Evolutionary conservation across 2,329 filamentous ascomycete species (phyloP).

Genomic region (Sporothrix sp.): DNA sequence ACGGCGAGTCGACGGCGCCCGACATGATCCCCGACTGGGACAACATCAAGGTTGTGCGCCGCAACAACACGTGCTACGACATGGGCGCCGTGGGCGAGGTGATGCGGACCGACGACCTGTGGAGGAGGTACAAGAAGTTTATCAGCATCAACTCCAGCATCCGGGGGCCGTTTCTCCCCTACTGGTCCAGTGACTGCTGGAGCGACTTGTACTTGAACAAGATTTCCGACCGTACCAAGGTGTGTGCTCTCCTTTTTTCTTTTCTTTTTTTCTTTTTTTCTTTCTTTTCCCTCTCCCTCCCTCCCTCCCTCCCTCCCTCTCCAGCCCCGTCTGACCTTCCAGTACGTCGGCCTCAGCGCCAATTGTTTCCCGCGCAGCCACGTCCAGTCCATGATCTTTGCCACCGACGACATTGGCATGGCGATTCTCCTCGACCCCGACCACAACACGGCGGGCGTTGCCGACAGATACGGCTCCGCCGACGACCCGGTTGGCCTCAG

Average conservation of each 20-base stretch:
- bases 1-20: constrained; percentile 24
- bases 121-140: constrained; percentile 28
- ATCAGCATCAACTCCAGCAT: constrained; percentile 29
- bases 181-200: constrained; percentile 29
- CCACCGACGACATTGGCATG: constrained; percentile 31
- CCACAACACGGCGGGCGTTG: constrained; percentile 21
- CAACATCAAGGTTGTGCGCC: constrained; percentile 26
- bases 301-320: too few relatives aligned
- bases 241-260: not conserved
- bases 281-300: not conserved
- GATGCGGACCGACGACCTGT: constrained; percentile 23
- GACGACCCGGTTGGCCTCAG: constrained; percentile 23
- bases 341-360: constrained; percentile 28
- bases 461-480: constrained; percentile 19
- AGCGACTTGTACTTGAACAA: constrained; percentile 25
- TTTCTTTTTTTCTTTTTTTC: not conserved
- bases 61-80: constrained; percentile 28
- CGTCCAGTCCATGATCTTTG: constrained; percentile 30
- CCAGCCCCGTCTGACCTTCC: too few relatives aligned
- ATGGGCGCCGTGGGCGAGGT: constrained; percentile 29
- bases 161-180: constrained; percentile 29
- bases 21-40: constrained; percentile 21
- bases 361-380: constrained; percentile 28
- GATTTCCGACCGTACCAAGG: constrained; percentile 26
- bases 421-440: constrained; percentile 26